These are phyloP conservation scores for Mucor circinelloides DNA, from an alignment of 371 early-diverging fungal species.

Conservation along the genomic window DNA sequence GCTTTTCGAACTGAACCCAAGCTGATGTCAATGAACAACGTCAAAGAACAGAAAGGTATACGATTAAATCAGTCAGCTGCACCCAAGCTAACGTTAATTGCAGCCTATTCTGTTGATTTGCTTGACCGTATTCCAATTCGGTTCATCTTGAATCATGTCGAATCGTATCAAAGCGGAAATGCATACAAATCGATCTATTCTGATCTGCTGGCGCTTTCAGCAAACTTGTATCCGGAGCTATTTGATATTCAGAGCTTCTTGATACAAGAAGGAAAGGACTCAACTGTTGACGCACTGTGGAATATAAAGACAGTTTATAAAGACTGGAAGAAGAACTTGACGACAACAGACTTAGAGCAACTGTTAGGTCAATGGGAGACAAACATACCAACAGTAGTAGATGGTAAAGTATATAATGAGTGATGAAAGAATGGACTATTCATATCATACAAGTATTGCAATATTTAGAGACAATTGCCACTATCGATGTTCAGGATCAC, in stretches of 20 bases:
- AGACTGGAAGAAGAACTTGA: slow-evolving; percentile 2
- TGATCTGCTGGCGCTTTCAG: slow-evolving; percentile 43
- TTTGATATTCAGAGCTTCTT: slow-evolving; percentile 51
- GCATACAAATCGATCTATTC: slow-evolving; percentile 47
- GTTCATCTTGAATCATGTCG: slow-evolving; percentile 43
- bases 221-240: slow-evolving; percentile 52
- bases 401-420: background rate
- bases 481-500: slow-evolving; percentile 10
- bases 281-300: slow-evolving; percentile 14
- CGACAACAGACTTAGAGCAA: background rate
- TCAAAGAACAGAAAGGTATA: slow-evolving; percentile 27
- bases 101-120: slow-evolving; percentile 40
- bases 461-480: slow-evolving; percentile 16
- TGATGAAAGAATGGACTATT: background rate
- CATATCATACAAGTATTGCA: slow-evolving; percentile 7
- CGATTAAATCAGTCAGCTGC: background rate
- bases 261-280: slow-evolving; percentile 43
- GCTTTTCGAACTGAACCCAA: slow-evolving; percentile 39
- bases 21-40: slow-evolving; percentile 11
- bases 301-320: slow-evolving; percentile 3
- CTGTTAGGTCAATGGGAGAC: slow-evolving; percentile 17
- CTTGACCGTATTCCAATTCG: slow-evolving; percentile 45
- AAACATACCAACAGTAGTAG: slow-evolving; percentile 5
- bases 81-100: background rate
- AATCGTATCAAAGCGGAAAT: slow-evolving; percentile 25